Conservation (phyloP, 2,329 filamentous ascomycete genomes). For the Neopestalotiopsis sp. region DNA sequence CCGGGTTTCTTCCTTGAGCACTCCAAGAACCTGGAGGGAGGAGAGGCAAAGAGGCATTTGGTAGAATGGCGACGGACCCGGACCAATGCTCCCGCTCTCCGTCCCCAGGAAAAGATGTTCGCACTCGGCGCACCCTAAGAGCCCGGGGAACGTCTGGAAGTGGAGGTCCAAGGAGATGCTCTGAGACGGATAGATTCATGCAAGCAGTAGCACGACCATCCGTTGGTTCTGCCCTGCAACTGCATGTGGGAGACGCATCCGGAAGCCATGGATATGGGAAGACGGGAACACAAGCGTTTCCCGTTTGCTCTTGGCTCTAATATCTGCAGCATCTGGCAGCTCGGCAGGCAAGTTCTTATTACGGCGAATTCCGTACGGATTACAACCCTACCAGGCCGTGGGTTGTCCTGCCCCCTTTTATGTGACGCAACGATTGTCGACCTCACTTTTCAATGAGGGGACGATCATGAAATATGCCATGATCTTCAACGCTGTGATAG, state of each 20-base stretch:
- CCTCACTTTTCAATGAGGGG: background rate
- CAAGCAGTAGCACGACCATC: background rate
- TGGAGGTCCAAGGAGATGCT: background rate
- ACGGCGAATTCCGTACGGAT: background rate
- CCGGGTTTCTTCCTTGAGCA: background rate
- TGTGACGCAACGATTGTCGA: background rate
- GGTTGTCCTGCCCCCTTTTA: background rate
- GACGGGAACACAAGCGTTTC: background rate
- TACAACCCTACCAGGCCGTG: background rate
- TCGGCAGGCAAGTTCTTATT: background rate
- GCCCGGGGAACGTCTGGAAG: background rate
- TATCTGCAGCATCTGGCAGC: background rate
- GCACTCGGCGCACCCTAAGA: background rate
- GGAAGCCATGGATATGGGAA: background rate
- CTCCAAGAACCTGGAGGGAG: background rate
- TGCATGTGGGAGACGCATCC: background rate
- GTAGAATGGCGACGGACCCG: background rate
- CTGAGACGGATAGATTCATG: background rate
- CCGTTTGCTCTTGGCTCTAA: background rate
- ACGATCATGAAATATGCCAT: background rate
- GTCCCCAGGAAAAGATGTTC: background rate
- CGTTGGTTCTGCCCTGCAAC: background rate
- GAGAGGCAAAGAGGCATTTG: background rate
- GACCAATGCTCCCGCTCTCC: background rate
- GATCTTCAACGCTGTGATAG: background rate